phyloP scores from a whole-genome alignment of 2,329 filamentous ascomycete species.

The Venturiaceae sp. region DNA sequence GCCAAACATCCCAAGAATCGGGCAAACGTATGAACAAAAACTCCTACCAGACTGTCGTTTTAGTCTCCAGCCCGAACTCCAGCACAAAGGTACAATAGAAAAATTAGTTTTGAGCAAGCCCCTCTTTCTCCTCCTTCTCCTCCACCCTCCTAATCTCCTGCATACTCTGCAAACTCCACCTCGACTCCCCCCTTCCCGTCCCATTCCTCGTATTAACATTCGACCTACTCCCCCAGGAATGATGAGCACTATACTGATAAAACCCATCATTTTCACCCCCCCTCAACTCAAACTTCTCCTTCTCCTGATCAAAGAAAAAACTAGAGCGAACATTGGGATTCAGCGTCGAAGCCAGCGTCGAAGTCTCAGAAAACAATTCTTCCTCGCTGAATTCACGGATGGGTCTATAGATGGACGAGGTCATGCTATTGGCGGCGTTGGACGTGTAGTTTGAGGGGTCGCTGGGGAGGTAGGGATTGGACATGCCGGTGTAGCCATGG shows the following conservation, averaged over 20 bases:
- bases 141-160: neutral
- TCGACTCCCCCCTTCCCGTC: neutral
- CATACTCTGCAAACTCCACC: neutral
- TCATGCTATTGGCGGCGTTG: neutral
- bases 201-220: neutral
- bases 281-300: neutral
- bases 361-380: conserved; percentile 3
- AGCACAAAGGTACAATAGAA: neutral
- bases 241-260: neutral
- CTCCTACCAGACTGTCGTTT: no score
- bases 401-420: neutral
- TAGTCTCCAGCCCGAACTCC: neutral
- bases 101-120: neutral
- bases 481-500: neutral
- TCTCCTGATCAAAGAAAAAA: neutral
- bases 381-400: conserved; percentile 5
- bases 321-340: neutral
- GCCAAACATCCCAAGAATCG: neutral
- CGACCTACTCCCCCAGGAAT: neutral
- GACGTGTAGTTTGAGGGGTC: neutral
- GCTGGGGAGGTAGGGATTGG: neutral
- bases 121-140: neutral
- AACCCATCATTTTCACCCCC: neutral
- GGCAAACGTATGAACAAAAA: neutral
- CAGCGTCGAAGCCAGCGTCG: conserved; percentile 3